Evolutionary conservation across 208 protist genomes (phyloP), one percentile per base, ranked within the genome.

Genomic region (Trypanosoma caninum): DNA sequence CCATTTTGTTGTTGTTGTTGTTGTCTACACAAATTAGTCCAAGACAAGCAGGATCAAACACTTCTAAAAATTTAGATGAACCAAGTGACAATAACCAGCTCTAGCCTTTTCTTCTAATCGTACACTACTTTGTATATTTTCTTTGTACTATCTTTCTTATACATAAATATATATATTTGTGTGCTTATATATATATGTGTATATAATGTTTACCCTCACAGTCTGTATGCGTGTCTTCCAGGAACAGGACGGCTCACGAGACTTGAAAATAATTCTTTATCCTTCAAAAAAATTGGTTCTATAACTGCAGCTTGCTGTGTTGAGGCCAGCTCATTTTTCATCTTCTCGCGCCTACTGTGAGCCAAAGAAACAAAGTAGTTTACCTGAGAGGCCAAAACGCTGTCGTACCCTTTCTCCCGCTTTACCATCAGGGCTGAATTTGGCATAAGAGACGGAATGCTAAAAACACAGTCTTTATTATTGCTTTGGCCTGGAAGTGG

Each of bases 401-500:
- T 59, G 4, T 66, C 54, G 31, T 69, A 69, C n/a, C 75, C 63
- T 27, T 62, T 54, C n/a, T 37, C 52, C 13, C 51, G 40, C 25
- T 58, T 46, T 20, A 70, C 74, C 38, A 77, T 57, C 37, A 78
- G 52, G 0, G 68, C 45, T 6, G 80, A 72, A 66, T 76, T 91
- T 3, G 56, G 71, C 16, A 74, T 47, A 47, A 85, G 80, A 40
- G 44, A 53, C 0, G 80, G 84, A 8, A 34, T 42, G 16, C 48
- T 55, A 0, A 69, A 46, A 6, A 53, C 41, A 18, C 70, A 54
- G 47, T 73, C 74, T 1, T 59, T 42, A 23, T 78, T 80, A n/a
- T 76, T 69, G 44, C 72, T 54, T 6, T 82, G 90, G 14, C 87
- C 87, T 8, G 87, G 87, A 41, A 93, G 76, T 31, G 87, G 87